Evolutionary conservation across 169 alveolate species (phyloP).

Genomic region (Plasmodium yoelii): DNA sequence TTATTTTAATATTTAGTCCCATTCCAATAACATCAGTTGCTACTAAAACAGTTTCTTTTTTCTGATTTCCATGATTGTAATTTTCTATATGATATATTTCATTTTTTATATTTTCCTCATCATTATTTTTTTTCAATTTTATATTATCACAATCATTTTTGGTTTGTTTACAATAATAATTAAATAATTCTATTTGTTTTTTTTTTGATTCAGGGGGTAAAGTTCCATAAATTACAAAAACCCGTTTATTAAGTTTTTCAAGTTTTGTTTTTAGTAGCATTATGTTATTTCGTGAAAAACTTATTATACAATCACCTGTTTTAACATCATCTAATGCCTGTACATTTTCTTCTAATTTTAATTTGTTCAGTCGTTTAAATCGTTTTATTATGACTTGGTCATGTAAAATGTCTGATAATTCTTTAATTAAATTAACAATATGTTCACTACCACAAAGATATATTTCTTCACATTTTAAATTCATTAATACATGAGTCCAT

Average conservation of each 20-base stretch:
- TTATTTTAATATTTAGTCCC: conserved; percentile 93
- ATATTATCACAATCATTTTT: no score
- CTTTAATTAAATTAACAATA: conserved; percentile 25
- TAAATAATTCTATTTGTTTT: conserved; percentile 81
- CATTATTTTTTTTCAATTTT: no score
- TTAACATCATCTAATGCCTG: conserved; percentile 78
- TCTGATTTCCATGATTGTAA: conserved; percentile 78
- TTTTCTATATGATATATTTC: neutral
- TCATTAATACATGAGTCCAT: conserved; percentile 94
- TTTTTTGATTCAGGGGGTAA: conserved; percentile 92
- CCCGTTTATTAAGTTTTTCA: conserved; percentile 80
- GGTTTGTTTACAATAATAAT: conserved; percentile 20
- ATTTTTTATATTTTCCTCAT: neutral
- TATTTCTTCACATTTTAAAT: conserved; percentile 80
- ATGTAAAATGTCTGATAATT: conserved; percentile 12
- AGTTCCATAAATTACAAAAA: conserved; percentile 88
- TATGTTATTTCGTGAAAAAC: conserved; percentile 88
- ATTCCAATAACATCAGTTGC: conserved; percentile 96
- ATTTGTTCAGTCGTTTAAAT: conserved; percentile 71
- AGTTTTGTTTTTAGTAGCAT: conserved; percentile 77
- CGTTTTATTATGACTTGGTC: conserved; percentile 77
- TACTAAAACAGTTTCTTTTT: conserved; percentile 82
- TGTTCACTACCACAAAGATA: conserved; percentile 73
- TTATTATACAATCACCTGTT: conserved; percentile 94
- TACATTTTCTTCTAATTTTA: conserved; percentile 79